A percentile compares a stretch with the other conserved stretches of the same genome.
Conservation (phyloP, 148 eudicot species). For the Chenopodium quinoa region DNA sequence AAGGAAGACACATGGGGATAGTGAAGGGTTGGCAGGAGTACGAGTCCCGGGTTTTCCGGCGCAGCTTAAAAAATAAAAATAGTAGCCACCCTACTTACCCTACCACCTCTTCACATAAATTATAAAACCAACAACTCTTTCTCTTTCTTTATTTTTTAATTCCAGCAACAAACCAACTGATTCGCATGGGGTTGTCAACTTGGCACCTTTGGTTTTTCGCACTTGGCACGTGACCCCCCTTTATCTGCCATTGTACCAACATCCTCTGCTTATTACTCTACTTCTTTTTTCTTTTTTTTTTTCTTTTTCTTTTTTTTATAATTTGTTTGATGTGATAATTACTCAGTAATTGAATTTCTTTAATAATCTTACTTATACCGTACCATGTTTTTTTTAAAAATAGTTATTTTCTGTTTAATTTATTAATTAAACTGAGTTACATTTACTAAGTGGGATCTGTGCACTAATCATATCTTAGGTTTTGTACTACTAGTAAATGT, state of each 20-base stretch:
- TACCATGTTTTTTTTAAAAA: too few relatives aligned
- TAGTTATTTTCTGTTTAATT: too few relatives aligned
- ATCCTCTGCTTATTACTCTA: constrained; percentile 3
- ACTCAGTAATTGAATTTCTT: too few relatives aligned
- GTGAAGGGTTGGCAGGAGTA: constrained; percentile 27
- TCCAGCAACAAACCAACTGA: too few relatives aligned
- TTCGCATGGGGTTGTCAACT: constrained; percentile 2
- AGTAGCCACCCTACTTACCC: background rate
- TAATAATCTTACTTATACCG: too few relatives aligned
- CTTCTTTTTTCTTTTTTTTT: background rate
- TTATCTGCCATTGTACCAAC: constrained; percentile 15
- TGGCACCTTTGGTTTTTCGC: background rate
- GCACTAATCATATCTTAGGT: constrained; percentile 17
- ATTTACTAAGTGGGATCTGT: constrained; percentile 19
- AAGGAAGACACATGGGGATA: constrained; percentile 20
- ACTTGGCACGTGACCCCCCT: constrained; percentile 23
- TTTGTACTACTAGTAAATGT: background rate
- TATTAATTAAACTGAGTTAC: background rate
- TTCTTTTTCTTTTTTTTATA: too few relatives aligned
- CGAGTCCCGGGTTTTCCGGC: constrained; percentile 43
- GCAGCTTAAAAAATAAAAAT: constrained; percentile 1
- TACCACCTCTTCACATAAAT: too few relatives aligned
- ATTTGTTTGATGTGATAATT: too few relatives aligned
- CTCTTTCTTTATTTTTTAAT: background rate
- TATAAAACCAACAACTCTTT: background rate